Evolutionary conservation across 1,284 basidiomycete genomes (phyloP).

Genomic region (Agaricales sp.): DNA sequence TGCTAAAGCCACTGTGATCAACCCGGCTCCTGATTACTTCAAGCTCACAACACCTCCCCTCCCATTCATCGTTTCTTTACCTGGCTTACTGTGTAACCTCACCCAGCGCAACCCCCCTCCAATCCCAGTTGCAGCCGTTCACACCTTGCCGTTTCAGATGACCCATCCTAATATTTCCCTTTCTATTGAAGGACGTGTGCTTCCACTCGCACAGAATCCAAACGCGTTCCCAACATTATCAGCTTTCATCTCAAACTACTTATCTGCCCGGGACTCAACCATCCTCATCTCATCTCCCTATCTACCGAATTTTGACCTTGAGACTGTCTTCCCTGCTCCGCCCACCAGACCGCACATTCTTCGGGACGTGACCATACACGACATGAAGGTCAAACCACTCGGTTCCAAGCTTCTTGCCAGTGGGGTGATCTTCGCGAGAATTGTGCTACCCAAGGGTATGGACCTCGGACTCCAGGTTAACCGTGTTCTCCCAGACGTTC

Average conservation of each 20-base stretch:
- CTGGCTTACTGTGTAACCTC: slow-evolving; percentile 15
- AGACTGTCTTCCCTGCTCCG: slow-evolving; percentile 53
- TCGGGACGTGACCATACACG: slow-evolving; percentile 55
- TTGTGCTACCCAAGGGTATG: slow-evolving; percentile 60
- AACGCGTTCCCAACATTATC: slow-evolving; percentile 41
- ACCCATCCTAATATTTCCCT: slow-evolving; percentile 62
- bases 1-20: slow-evolving; percentile 47
- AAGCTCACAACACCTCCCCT: slow-evolving; percentile 40
- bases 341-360: slow-evolving; percentile 50
- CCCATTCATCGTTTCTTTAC: slow-evolving; percentile 52
- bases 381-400: slow-evolving; percentile 57
- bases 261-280: slow-evolving; percentile 42
- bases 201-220: slow-evolving; percentile 32
- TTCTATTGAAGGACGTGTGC: slow-evolving; percentile 42
- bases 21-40: slow-evolving; percentile 41
- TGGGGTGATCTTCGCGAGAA: slow-evolving; percentile 49
- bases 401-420: slow-evolving; percentile 47
- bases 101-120: slow-evolving; percentile 15
- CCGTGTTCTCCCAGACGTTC: slow-evolving; percentile 58
- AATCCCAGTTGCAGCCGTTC: slow-evolving; percentile 43
- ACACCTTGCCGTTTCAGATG: slow-evolving; percentile 42
- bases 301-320: slow-evolving; percentile 34
- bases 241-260: slow-evolving; percentile 48
- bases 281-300: slow-evolving; percentile 48
- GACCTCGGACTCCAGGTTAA: slow-evolving; percentile 49